Percentiles rank a stretch among this genome's conserved stretches.
These are phyloP conservation scores for Lepidium campestre DNA, from an alignment of 441 rosid species.

Conservation along the genomic window DNA sequence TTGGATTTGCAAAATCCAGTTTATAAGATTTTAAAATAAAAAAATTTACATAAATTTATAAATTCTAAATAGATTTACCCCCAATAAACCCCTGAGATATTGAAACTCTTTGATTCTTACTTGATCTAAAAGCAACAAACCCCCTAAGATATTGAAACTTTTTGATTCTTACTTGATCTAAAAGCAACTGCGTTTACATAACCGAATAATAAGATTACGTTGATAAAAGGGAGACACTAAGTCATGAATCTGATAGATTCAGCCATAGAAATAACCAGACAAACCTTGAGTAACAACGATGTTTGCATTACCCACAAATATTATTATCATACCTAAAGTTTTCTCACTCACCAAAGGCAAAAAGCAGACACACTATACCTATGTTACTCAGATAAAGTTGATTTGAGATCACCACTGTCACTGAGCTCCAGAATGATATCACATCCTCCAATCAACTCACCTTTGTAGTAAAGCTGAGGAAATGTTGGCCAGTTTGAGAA, in stretches of 20 bases:
- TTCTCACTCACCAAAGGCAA: not conserved
- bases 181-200: not conserved
- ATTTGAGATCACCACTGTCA: slow-evolving; percentile 63
- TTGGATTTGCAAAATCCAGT: too few relatives aligned
- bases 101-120: not conserved
- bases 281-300: slow-evolving; percentile 15
- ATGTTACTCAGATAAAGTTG: slow-evolving; percentile 65
- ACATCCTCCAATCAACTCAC: slow-evolving; percentile 94
- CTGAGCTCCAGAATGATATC: slow-evolving; percentile 78
- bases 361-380: not conserved
- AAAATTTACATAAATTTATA: too few relatives aligned
- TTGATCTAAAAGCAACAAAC: not conserved
- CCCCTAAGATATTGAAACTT: too few relatives aligned
- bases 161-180: not conserved
- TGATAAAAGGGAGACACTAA: not conserved
- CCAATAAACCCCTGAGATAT: too few relatives aligned
- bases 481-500: slow-evolving; percentile 96
- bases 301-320: slow-evolving; percentile 4
- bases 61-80: too few relatives aligned
- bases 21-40: too few relatives aligned
- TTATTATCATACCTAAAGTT: not conserved
- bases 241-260: slow-evolving; percentile 5
- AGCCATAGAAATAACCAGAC: slow-evolving; percentile 4
- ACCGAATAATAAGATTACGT: not conserved
- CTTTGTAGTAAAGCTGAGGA: slow-evolving; percentile 89